phyloP scores from a whole-genome alignment of 169 alveolate species.

The Perkinsus olseni region DNA sequence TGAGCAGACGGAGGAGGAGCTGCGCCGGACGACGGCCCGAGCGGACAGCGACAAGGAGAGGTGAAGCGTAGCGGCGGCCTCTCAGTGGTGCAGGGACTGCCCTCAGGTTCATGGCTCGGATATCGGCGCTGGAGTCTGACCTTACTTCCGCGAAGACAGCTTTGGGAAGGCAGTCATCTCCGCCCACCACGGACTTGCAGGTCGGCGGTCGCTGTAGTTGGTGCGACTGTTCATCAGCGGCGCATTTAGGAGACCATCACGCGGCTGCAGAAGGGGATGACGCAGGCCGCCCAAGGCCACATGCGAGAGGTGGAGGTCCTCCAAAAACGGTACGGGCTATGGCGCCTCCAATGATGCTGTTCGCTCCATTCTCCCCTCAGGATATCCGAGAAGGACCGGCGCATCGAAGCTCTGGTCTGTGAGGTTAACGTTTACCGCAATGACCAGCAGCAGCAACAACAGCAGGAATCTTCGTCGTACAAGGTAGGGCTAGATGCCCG shows the following conservation, averaged over 20 bases:
- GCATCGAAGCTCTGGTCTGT: neutral
- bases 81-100: too few relatives aligned
- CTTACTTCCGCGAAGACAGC: neutral
- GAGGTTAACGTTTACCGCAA: neutral
- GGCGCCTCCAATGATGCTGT: neutral
- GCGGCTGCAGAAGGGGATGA: neutral
- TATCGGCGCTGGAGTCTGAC: neutral
- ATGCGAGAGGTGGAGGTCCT: neutral
- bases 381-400: neutral
- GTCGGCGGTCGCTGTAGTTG: neutral
- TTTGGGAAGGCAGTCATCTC: neutral
- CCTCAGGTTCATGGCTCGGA: neutral
- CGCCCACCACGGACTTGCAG: neutral
- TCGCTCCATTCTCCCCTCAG: neutral
- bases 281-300: neutral
- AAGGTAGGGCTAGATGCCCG: neutral
- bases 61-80: neutral
- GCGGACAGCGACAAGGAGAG: neutral
- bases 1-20: neutral
- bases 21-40: neutral
- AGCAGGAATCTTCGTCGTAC: neutral
- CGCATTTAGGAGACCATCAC: neutral
- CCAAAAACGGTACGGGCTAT: neutral
- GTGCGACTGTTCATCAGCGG: neutral
- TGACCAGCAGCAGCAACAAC: neutral